Conservation (phyloP, 345 rosid species). For the Excoecaria agallocha region DNA sequence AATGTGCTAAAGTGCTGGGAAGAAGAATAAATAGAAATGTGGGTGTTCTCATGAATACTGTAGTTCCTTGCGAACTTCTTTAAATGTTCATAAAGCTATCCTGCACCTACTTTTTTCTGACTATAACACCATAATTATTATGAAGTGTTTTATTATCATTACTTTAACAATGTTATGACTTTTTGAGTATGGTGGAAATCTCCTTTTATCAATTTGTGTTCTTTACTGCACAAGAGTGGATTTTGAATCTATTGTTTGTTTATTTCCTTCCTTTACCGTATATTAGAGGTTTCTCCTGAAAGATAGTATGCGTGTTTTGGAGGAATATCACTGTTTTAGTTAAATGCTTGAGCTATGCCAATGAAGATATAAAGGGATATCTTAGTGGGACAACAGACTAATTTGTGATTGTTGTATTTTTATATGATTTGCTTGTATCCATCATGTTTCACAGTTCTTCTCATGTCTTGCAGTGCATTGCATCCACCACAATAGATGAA, state of each 20-base stretch:
- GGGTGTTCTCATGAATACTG: too few relatives aligned
- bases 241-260: background rate
- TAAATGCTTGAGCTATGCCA: conserved; percentile 4
- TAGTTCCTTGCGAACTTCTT: too few relatives aligned
- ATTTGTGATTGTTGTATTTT: background rate
- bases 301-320: background rate
- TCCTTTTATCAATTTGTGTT: background rate
- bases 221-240: background rate
- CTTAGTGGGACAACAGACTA: background rate
- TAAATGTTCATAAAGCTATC: too few relatives aligned
- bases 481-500: conserved; percentile 90
- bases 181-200: background rate
- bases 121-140: too few relatives aligned
- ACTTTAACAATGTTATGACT: too few relatives aligned
- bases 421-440: background rate
- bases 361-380: background rate
- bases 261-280: too few relatives aligned
- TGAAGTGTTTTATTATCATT: too few relatives aligned
- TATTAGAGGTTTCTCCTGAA: conserved; percentile 1
- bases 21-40: background rate
- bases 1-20: background rate
- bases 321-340: background rate
- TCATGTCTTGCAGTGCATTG: conserved; percentile 74
- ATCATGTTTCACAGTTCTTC: conserved; percentile 6
- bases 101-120: too few relatives aligned